Evolutionary conservation across 2,329 filamentous ascomycete species (phyloP).

Genomic region (Alternaria tenuissima): DNA sequence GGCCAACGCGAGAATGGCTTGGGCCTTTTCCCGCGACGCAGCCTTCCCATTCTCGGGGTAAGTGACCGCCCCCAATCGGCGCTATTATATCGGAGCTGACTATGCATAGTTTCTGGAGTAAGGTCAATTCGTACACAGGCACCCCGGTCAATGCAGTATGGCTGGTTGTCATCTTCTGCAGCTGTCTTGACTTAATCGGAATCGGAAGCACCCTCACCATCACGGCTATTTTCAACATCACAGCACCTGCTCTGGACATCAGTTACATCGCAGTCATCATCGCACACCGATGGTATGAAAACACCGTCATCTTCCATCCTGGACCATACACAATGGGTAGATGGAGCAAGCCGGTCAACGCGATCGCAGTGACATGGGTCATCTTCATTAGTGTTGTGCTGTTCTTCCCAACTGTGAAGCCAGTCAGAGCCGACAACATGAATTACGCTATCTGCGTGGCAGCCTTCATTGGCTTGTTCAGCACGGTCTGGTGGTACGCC

Average conservation of each 20-base stretch:
- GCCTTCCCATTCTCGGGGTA: constrained; percentile 68
- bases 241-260: constrained; percentile 58
- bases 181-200: constrained; percentile 60
- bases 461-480: constrained; percentile 59
- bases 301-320: constrained; percentile 62
- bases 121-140: constrained; percentile 62
- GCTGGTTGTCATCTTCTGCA: constrained; percentile 68
- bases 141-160: constrained; percentile 71
- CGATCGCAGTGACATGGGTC: constrained; percentile 67
- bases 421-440: constrained; percentile 57
- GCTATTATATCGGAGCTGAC: constrained; percentile 26
- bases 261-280: constrained; percentile 69
- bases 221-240: constrained; percentile 59
- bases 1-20: constrained; percentile 69
- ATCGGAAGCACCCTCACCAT: constrained; percentile 62
- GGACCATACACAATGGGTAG: constrained; percentile 66
- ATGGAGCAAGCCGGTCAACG: constrained; percentile 65
- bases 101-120: constrained; percentile 58
- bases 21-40: constrained; percentile 67
- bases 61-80: constrained; percentile 13
- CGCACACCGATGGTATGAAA: constrained; percentile 63
- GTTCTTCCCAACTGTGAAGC: constrained; percentile 58
- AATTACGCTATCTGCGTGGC: constrained; percentile 59
- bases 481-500: constrained; percentile 56
- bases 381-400: constrained; percentile 69